Evolutionary conservation across 306 rosid species (phyloP).

Genomic region (Cotoneaster glaucophyllus): DNA sequence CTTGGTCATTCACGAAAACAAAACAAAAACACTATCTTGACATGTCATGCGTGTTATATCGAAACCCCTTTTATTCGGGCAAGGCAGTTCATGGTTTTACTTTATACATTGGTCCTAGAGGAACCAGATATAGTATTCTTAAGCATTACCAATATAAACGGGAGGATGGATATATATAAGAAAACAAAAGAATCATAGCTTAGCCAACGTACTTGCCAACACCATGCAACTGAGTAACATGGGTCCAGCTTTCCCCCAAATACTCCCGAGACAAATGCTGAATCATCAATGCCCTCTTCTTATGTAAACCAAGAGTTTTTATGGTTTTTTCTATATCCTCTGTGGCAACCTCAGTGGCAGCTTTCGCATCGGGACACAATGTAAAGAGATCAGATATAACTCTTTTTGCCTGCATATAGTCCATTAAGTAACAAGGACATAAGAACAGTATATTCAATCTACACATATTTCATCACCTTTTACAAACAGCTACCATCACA

Average conservation of each 20-base stretch:
- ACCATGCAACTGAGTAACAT: constrained; percentile 67
- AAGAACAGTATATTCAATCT: background rate
- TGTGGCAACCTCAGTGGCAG: constrained; percentile 37
- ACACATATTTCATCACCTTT: background rate
- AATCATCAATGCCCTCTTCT: constrained; percentile 41
- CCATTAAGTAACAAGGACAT: background rate
- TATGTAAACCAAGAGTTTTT: constrained; percentile 43
- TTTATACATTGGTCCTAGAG: background rate
- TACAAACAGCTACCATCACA: no score
- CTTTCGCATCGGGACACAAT: constrained; percentile 60
- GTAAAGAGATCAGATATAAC: constrained; percentile 35
- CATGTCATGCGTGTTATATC: background rate
- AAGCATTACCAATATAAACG: background rate
- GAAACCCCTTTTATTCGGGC: background rate
- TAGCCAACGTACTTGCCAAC: constrained; percentile 58
- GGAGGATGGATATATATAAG: background rate
- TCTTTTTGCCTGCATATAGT: constrained; percentile 33
- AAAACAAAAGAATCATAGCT: background rate
- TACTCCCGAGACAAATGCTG: constrained; percentile 54
- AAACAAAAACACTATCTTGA: background rate
- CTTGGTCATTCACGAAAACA: background rate
- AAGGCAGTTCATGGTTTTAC: background rate
- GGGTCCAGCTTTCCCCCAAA: constrained; percentile 53
- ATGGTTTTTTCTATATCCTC: constrained; percentile 42
- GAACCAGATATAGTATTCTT: background rate